Evolutionary conservation across 441 rosid species (phyloP).

Genomic region (Hura crepitans): DNA sequence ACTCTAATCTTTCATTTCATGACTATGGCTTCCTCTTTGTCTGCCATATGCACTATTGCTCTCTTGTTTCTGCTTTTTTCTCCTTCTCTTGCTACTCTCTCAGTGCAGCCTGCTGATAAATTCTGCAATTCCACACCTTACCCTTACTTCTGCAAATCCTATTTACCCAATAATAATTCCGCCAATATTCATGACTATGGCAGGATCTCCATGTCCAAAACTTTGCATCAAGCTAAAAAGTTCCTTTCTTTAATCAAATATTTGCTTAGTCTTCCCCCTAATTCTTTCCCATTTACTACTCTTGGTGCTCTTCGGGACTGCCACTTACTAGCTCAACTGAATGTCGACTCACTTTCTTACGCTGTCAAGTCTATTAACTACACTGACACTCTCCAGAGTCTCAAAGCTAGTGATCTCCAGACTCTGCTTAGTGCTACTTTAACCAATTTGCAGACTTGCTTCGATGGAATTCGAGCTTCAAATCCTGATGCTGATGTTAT

Average conservation of each 20-base stretch:
- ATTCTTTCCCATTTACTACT: slow-evolving; percentile 33
- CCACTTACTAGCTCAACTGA: slow-evolving; percentile 43
- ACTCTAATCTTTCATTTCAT: too few relatives aligned
- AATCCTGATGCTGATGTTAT: slow-evolving; percentile 45
- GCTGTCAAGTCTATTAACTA: slow-evolving; percentile 36
- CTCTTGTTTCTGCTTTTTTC: slow-evolving; percentile 23
- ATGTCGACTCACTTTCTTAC: slow-evolving; percentile 41
- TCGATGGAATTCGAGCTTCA: slow-evolving; percentile 45
- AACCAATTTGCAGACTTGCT: slow-evolving; percentile 60
- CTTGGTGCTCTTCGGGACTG: slow-evolving; percentile 87
- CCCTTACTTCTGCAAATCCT: slow-evolving; percentile 64
- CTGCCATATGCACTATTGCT: too few relatives aligned
- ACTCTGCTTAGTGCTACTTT: slow-evolving; percentile 50
- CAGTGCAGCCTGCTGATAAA: too few relatives aligned
- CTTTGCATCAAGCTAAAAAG: too few relatives aligned
- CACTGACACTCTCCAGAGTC: slow-evolving; percentile 36
- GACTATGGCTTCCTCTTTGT: too few relatives aligned
- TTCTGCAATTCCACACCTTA: slow-evolving; percentile 64
- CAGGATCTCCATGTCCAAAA: slow-evolving; percentile 49
- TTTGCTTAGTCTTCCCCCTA: slow-evolving; percentile 34
- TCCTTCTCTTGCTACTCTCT: slow-evolving; percentile 26
- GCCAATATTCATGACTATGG: slow-evolving; percentile 44
- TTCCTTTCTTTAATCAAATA: slow-evolving; percentile 51
- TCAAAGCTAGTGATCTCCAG: slow-evolving; percentile 58
- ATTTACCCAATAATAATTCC: slow-evolving; percentile 47